These are phyloP conservation scores for Paramecium pentaurelia DNA, from an alignment of 73 alveolate species.

Conservation along the genomic window DNA sequence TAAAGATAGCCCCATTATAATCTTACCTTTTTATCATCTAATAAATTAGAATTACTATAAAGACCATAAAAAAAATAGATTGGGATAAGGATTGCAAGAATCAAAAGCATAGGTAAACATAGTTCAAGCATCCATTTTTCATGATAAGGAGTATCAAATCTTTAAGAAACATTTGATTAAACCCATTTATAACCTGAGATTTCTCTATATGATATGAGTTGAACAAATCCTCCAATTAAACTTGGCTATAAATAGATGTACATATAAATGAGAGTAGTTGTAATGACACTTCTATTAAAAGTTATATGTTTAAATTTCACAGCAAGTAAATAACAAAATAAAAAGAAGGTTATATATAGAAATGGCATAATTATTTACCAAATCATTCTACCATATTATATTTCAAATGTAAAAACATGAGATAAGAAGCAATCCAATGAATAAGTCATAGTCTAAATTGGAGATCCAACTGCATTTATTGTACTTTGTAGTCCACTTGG, in stretches of 20 bases:
- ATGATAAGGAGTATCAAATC: not conserved
- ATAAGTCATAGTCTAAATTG: not conserved
- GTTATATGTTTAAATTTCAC: not conserved
- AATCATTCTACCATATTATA: not conserved
- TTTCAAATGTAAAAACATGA: not conserved
- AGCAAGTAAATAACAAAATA: not conserved
- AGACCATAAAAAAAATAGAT: not conserved
- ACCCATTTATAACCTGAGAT: not conserved
- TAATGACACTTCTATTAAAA: not conserved
- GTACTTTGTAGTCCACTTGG: not conserved
- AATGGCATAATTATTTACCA: constrained; percentile 11
- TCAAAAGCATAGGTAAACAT: not conserved
- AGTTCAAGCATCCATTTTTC: not conserved
- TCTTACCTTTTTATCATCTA: not conserved
- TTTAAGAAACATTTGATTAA: not conserved
- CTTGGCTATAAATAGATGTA: not conserved
- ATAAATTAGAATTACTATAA: not conserved
- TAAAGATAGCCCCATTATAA: constrained; percentile 3
- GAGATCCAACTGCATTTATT: not conserved
- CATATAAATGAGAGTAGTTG: not conserved
- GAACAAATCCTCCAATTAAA: not conserved
- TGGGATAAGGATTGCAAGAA: not conserved
- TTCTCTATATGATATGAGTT: not conserved
- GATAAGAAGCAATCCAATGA: not conserved
- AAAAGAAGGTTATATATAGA: not conserved